These are phyloP conservation scores for Magnaporthiopsis incrustans DNA, from an alignment of 2,329 filamentous ascomycete species.

Conservation along the genomic window DNA sequence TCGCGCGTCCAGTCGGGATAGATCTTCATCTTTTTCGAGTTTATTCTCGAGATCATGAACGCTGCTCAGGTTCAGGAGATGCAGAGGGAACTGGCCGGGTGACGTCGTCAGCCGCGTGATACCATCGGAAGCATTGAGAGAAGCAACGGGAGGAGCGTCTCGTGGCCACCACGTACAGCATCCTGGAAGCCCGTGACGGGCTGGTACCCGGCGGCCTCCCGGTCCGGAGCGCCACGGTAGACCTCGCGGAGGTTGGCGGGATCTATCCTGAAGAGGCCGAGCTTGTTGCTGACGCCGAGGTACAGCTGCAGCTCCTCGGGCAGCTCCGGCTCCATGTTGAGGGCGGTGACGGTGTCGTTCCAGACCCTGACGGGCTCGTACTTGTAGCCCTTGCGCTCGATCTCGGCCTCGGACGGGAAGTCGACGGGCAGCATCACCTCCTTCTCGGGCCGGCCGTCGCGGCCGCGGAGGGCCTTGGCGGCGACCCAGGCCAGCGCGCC, in stretches of 20 bases:
- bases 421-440: constrained; percentile 61
- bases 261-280: constrained; percentile 63
- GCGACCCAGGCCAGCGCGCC: constrained; percentile 36
- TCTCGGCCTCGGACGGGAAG: constrained; percentile 48
- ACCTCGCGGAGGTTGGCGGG: constrained; percentile 49
- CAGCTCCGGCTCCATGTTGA: constrained; percentile 51
- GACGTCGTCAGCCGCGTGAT: not conserved
- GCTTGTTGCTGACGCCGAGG: constrained; percentile 56
- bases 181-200: constrained; percentile 62
- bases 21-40: constrained; percentile 40
- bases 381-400: constrained; percentile 49
- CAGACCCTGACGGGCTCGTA: constrained; percentile 58
- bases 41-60: constrained; percentile 51
- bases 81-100: constrained; percentile 53
- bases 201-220: constrained; percentile 53
- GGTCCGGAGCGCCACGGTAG: constrained; percentile 49
- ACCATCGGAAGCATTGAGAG: not conserved
- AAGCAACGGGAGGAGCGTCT: not conserved
- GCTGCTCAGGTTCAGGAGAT: constrained; percentile 58
- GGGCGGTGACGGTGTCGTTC: constrained; percentile 45
- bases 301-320: constrained; percentile 56
- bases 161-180: constrained; percentile 41
- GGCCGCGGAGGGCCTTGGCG: constrained; percentile 43
- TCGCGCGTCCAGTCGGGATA: constrained; percentile 48
- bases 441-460: constrained; percentile 45